phyloP scores from a whole-genome alignment of 2,329 filamentous ascomycete genomes.

The Aspergillus viridinutans region DNA sequence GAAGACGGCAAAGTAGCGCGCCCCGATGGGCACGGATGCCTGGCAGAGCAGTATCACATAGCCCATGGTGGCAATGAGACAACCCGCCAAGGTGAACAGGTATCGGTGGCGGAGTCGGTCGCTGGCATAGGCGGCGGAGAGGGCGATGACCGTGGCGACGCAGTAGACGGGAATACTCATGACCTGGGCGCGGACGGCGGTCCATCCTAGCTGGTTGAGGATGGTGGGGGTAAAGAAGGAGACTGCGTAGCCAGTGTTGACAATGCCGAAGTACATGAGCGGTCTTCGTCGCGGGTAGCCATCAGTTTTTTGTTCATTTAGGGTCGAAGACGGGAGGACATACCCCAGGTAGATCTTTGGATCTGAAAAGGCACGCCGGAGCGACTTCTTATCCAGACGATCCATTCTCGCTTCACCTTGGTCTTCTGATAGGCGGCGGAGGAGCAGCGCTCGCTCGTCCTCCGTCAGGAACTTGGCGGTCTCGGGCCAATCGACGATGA shows the following conservation, averaged over 20 bases:
- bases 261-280: conserved; percentile 61
- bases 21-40: conserved; percentile 43
- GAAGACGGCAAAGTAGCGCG: conserved; percentile 54
- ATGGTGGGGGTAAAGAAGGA: conserved; percentile 43
- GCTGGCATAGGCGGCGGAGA: conserved; percentile 48
- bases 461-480: conserved; percentile 44
- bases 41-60: conserved; percentile 55
- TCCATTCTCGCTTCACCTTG: conserved; percentile 49
- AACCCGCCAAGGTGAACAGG: conserved; percentile 51
- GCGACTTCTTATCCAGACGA: conserved; percentile 47
- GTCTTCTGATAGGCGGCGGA: conserved; percentile 41
- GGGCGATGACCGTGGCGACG: conserved; percentile 58
- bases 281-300: conserved; percentile 32
- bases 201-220: conserved; percentile 52
- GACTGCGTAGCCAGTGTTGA: conserved; percentile 45
- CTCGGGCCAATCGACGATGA: conserved; percentile 44
- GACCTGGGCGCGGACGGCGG: conserved; percentile 48
- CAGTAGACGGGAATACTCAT: conserved; percentile 55
- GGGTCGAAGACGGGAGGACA: conserved; percentile 10
- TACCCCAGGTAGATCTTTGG: conserved; percentile 36
- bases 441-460: conserved; percentile 43
- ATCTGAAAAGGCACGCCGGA: conserved; percentile 46
- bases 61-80: conserved; percentile 49
- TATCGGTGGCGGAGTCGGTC: conserved; percentile 52
- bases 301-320: conserved; percentile 2